Evolutionary conservation across 129 eudicot genomes (phyloP), one percentile per base, ranked within the genome.

Genomic region (Rutidosis leptorrhynchoides): DNA sequence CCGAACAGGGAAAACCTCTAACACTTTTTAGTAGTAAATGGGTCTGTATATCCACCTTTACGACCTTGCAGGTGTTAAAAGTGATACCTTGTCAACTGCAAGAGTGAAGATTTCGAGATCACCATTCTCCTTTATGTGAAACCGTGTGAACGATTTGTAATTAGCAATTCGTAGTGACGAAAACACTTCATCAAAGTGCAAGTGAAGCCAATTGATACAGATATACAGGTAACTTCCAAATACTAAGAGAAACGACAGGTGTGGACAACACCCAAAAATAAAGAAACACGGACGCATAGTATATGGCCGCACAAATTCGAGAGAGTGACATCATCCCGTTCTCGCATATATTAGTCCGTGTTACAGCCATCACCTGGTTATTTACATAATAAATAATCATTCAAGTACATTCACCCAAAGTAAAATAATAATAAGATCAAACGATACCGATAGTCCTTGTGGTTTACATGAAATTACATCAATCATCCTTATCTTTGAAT

Each of bases 141-240:
- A 88, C 46, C 98, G 91, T 25, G 98, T 88, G 54, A 93, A 93
- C 0, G 98, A 77, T 79, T 93, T 93, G 86, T 93, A 93, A 67
- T 93, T 93, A 12, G 98, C 98, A 43, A 93, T 93, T 0, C 98
- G 87, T 55, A 93, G 84, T 1, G 96, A 93, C 6, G 98, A 93
- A 78, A 93, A 93, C 6, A 96, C 98, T 81, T 93, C n/a, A n/a
- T n/a, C n/a, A n/a, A n/a, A n/a, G n/a, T n/a, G n/a, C n/a, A n/a
- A n/a, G n/a, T n/a, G n/a, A n/a, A n/a, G n/a, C n/a, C n/a, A n/a
- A n/a, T n/a, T n/a, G n/a, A n/a, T n/a, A n/a, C n/a, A n/a, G n/a
- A n/a, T n/a, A n/a, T n/a, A n/a, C n/a, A n/a, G n/a, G n/a, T n/a
- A n/a, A n/a, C n/a, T n/a, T n/a, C n/a, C n/a, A n/a, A n/a, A n/a